Base-by-base conservation (phyloP, 2,329 filamentous ascomycete genomes). In the Botrytis paeoniae region DNA sequence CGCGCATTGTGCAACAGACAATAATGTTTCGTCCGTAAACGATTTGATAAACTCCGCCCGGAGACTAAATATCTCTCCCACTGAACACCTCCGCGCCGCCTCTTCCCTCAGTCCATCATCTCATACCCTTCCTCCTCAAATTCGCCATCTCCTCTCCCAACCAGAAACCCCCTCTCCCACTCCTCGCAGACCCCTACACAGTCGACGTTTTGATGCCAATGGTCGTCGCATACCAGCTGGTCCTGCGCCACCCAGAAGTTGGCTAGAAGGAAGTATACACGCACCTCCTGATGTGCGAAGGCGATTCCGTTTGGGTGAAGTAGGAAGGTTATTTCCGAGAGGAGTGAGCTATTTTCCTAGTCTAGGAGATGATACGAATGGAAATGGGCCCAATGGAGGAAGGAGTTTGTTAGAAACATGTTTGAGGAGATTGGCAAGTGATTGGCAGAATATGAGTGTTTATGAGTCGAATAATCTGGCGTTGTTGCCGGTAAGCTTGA, bases 391-490 rank as follows among this genome's bases (percentile, higher is more conserved):
- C n/a, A 32, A 61, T 29, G 25, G n/a, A 6, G 37, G 68, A 74
- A 35, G 72, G 72, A 75, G 69, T 29, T 65, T 91, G 69, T 83
- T 88, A 71, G 87, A 87, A 76, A 80, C 85, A 39, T 81, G 85
- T 35, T 80, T 91, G 70, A 83, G 85, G 73, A 82, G 80, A 65
- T 83, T 91, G 75, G 87, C 85, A 7, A 76, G 80, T 3, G 84
- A 89, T 74, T 91, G 89, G 89, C 82, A 84, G 25, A 82, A 85
- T 70, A 86, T 90, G 75, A 82, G 83, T 35, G 82, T 84, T 54
- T 90, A 88, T 80, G 86, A 89, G 78, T 85, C 83, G 73, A 85
- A 89, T 75, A 85, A 89, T 78, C 80, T 91, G 63, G 87, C 86
- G 73, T 84, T 85, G 60, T 78, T 91, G 57, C 88, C 88, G 8